Conservation (phyloP, 345 rosid species). For the Lenwebbia sp. region DNA sequence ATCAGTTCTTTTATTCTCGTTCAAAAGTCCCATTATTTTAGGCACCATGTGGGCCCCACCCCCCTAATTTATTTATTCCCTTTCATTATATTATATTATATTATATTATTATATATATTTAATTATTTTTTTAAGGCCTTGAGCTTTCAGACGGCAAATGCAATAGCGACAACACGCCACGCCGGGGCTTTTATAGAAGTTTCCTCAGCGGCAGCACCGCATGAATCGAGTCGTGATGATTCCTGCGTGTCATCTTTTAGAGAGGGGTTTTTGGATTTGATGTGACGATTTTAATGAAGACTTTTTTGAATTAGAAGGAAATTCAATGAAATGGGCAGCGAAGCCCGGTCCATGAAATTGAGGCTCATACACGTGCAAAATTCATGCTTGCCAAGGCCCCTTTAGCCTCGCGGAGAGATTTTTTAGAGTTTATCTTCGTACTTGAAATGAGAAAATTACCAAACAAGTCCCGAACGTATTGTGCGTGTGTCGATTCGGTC, state of each 20-base stretch:
- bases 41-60: neutral
- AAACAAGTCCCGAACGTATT: no score
- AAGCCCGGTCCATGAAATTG: neutral
- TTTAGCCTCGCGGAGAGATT: neutral
- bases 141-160: neutral
- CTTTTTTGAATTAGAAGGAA: neutral
- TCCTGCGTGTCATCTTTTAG: neutral
- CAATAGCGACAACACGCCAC: no score
- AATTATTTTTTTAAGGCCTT: neutral
- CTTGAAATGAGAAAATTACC: neutral
- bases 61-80: neutral
- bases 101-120: neutral
- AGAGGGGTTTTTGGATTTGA: rapidly evolving
- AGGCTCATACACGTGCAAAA: neutral
- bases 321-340: neutral
- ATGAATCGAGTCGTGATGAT: neutral
- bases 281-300: neutral
- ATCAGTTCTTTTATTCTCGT: neutral
- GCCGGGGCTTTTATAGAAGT: neutral
- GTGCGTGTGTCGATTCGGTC: no score
- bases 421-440: neutral
- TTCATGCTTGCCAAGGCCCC: neutral
- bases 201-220: neutral
- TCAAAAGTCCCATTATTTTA: neutral
- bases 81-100: neutral